A percentile compares a stretch with the other conserved stretches of the same genome.
Evolutionary conservation across 1,139 yeast species (phyloP).

Genomic region (Suhomyces panamericanus): DNA sequence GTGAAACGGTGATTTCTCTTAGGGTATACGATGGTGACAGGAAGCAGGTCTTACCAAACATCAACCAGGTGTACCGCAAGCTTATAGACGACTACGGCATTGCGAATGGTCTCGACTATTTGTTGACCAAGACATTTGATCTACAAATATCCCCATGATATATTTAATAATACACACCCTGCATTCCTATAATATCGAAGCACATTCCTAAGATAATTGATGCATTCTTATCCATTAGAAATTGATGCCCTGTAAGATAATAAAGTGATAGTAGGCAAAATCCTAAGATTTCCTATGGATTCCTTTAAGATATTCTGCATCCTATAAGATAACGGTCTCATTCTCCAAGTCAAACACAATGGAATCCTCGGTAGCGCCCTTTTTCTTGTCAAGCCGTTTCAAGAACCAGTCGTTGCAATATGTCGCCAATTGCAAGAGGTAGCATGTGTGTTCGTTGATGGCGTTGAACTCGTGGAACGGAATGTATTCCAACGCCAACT

Average conservation of each 20-base stretch:
- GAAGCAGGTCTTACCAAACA: slow-evolving; percentile 10
- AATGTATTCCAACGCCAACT: slow-evolving; percentile 26
- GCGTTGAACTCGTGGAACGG: slow-evolving; percentile 40
- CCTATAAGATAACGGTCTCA: slow-evolving; percentile 19
- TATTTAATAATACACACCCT: slow-evolving; percentile 7
- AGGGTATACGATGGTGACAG: slow-evolving; percentile 8
- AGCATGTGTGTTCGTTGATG: slow-evolving; percentile 34
- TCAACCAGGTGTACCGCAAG: slow-evolving; percentile 20
- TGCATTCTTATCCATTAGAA: too few species aligned
- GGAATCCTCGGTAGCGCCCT: background rate
- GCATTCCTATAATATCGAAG: too few species aligned
- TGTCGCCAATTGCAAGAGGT: slow-evolving; percentile 29
- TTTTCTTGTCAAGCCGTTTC: slow-evolving; percentile 7
- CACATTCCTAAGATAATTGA: too few species aligned
- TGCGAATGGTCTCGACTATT: slow-evolving; percentile 6
- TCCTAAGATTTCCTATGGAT: too few species aligned
- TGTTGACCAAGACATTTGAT: slow-evolving; percentile 3
- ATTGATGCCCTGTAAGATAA: too few species aligned
- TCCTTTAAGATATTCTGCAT: too few species aligned
- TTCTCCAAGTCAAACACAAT: slow-evolving; percentile 31
- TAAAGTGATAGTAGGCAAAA: too few species aligned
- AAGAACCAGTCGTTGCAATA: slow-evolving; percentile 31
- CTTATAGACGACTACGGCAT: slow-evolving; percentile 30
- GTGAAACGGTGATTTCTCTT: slow-evolving; percentile 25
- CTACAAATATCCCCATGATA: background rate